These are phyloP conservation scores for Teunomyces kruisii DNA, from an alignment of 805 yeast species.

Conservation along the genomic window DNA sequence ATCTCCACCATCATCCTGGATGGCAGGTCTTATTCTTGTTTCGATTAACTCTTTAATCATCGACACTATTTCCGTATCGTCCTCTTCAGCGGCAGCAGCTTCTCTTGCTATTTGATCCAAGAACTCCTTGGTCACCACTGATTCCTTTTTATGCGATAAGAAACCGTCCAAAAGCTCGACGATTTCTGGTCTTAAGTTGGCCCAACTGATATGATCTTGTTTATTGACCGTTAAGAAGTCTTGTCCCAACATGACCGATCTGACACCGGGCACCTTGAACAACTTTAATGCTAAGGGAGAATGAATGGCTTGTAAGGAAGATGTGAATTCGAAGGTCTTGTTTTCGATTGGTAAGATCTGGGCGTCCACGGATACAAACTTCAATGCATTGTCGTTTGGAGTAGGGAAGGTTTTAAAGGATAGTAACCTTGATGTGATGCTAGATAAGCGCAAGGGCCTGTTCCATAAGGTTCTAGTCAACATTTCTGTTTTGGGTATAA, in stretches of 20 bases:
- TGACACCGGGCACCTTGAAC: slow-evolving; percentile 63
- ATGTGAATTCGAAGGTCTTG: slow-evolving; percentile 53
- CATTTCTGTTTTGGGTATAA: background rate
- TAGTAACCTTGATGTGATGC: slow-evolving; percentile 18
- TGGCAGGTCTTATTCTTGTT: slow-evolving; percentile 95
- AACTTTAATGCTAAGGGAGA: slow-evolving; percentile 66
- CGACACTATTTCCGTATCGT: slow-evolving; percentile 66
- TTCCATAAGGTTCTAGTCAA: background rate
- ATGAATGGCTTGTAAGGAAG: slow-evolving; percentile 52
- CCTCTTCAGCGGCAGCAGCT: slow-evolving; percentile 50
- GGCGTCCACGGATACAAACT: slow-evolving; percentile 53
- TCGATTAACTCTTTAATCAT: slow-evolving; percentile 91
- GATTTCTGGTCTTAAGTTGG: slow-evolving; percentile 51
- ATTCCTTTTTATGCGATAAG: slow-evolving; percentile 38
- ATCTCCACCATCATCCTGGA: slow-evolving; percentile 98
- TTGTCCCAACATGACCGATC: slow-evolving; percentile 70
- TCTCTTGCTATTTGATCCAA: slow-evolving; percentile 38
- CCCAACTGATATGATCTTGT: slow-evolving; percentile 62
- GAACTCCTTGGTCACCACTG: slow-evolving; percentile 41
- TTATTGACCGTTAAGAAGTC: slow-evolving; percentile 73
- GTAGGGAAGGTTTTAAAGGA: slow-evolving; percentile 54
- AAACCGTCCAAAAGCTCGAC: slow-evolving; percentile 60
- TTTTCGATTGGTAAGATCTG: slow-evolving; percentile 46
- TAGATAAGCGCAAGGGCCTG: background rate
- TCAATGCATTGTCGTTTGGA: slow-evolving; percentile 75